These are phyloP conservation scores for Lactarius hatsudake DNA, from an alignment of 768 basidiomycete genomes.

Conservation along the genomic window DNA sequence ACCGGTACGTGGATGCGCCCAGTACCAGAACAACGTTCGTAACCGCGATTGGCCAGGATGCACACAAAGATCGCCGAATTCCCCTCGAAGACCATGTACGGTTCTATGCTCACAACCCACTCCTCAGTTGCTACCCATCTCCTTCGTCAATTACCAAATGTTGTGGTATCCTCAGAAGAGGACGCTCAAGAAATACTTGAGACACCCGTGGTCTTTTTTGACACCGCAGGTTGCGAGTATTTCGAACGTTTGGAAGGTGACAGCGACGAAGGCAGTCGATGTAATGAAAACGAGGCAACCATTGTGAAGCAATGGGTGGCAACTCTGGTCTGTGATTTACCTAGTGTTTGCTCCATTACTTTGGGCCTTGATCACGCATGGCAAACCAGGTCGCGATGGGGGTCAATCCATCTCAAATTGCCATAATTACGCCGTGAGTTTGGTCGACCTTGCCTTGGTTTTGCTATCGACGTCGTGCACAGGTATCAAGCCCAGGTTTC, in stretches of 20 bases:
- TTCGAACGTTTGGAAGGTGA: constrained; percentile 80
- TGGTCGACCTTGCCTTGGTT: background rate
- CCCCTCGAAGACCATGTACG: constrained; percentile 81
- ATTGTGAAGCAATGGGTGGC: constrained; percentile 83
- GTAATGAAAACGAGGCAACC: constrained; percentile 92
- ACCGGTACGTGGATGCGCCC: constrained; percentile 52
- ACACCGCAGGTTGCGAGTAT: constrained; percentile 92
- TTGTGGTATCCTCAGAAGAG: constrained; percentile 52
- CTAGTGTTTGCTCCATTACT: background rate
- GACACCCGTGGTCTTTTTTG: constrained; percentile 87
- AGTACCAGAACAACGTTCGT: background rate
- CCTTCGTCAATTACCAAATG: constrained; percentile 64
- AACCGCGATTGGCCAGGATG: constrained; percentile 56
- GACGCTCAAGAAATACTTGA: constrained; percentile 69
- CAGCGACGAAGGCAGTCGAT: constrained; percentile 84
- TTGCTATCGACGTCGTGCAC: background rate
- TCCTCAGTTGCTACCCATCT: constrained; percentile 68
- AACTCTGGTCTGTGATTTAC: constrained; percentile 54
- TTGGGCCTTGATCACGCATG: background rate
- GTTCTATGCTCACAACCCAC: constrained; percentile 65
- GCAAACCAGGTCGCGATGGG: constrained; percentile 53
- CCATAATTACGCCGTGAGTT: constrained; percentile 79
- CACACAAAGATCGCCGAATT: constrained; percentile 81
- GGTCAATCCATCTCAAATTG: constrained; percentile 69
- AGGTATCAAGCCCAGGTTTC: constrained; percentile 96